Conservation (phyloP, 2,329 filamentous ascomycete genomes). For the Arthrobotrys sinensis region DNA sequence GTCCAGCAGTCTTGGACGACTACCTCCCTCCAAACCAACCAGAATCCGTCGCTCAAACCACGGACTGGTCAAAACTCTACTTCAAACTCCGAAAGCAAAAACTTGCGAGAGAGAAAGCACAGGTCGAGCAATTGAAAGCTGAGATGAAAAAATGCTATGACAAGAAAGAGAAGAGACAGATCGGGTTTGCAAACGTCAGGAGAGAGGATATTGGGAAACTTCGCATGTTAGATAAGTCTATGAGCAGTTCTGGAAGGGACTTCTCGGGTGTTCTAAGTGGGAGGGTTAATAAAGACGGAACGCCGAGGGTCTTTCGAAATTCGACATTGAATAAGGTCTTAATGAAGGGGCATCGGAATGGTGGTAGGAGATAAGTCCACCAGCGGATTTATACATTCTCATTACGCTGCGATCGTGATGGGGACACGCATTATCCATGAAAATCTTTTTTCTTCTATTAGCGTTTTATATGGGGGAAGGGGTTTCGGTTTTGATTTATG, state of each 20-base stretch:
- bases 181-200: constrained; percentile 29
- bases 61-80: constrained; percentile 82
- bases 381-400: not conserved
- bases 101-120: constrained; percentile 63
- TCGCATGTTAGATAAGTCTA: constrained; percentile 26
- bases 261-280: not conserved
- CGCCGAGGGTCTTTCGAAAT: constrained; percentile 36
- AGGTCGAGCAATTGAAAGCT: constrained; percentile 44
- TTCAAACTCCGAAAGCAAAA: constrained; percentile 66
- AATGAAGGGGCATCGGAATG: not conserved
- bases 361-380: constrained; percentile 10
- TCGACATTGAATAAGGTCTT: constrained; percentile 44
- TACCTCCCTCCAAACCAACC: constrained; percentile 71
- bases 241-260: not conserved
- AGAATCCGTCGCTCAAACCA: constrained; percentile 73
- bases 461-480: constrained; percentile 5
- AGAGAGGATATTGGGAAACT: constrained; percentile 24
- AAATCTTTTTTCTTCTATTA: constrained; percentile 4
- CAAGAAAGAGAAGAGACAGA: constrained; percentile 39
- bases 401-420: not conserved
- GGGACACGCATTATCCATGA: not conserved
- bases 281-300: constrained; percentile 1
- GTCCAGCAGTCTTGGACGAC: constrained; percentile 75
- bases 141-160: constrained; percentile 38
- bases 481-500: not conserved